phyloP scores from a whole-genome alignment of 2,329 filamentous ascomycete species.

The Penicillium expansum region DNA sequence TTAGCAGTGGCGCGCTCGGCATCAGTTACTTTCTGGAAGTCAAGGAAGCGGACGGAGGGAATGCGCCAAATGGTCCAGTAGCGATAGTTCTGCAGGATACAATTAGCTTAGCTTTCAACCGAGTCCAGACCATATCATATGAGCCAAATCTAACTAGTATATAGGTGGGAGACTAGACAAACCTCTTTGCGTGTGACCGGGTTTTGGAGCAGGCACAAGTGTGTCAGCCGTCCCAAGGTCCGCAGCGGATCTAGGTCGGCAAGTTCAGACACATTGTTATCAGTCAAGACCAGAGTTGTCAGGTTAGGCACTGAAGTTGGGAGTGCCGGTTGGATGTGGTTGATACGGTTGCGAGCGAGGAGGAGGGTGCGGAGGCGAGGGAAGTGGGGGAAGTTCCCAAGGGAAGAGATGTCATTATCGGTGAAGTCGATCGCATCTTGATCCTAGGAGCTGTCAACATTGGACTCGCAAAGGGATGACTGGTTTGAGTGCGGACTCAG shows the following conservation, averaged over 20 bases:
- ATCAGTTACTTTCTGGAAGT: constrained; percentile 88
- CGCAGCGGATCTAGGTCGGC: constrained; percentile 81
- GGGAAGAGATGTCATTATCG: constrained; percentile 89
- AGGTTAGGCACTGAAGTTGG: constrained; percentile 77
- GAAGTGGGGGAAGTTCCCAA: constrained; percentile 90
- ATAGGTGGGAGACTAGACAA: constrained; percentile 32
- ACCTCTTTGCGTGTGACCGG: constrained; percentile 92
- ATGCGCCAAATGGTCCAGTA: constrained; percentile 88
- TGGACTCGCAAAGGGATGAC: not conserved
- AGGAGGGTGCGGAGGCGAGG: constrained; percentile 85
- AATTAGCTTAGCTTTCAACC: constrained; percentile 3
- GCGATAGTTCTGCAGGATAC: constrained; percentile 70
- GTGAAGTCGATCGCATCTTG: constrained; percentile 98
- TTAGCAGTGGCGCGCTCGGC: constrained; percentile 72
- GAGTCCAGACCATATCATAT: not conserved
- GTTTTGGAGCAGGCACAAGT: constrained; percentile 80
- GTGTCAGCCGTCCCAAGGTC: constrained; percentile 67
- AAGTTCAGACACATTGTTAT: constrained; percentile 79
- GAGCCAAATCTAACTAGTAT: not conserved
- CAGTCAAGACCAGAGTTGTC: constrained; percentile 74
- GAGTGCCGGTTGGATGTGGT: constrained; percentile 73
- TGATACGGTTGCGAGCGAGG: constrained; percentile 83
- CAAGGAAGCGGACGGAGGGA: constrained; percentile 81
- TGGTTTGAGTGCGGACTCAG: too few species aligned
- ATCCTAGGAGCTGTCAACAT: constrained; percentile 56